Evolutionary conservation across 2,329 filamentous ascomycete species (phyloP), one percentile per base, ranked within the genome.

Genomic region (Claviceps sorghi): DNA sequence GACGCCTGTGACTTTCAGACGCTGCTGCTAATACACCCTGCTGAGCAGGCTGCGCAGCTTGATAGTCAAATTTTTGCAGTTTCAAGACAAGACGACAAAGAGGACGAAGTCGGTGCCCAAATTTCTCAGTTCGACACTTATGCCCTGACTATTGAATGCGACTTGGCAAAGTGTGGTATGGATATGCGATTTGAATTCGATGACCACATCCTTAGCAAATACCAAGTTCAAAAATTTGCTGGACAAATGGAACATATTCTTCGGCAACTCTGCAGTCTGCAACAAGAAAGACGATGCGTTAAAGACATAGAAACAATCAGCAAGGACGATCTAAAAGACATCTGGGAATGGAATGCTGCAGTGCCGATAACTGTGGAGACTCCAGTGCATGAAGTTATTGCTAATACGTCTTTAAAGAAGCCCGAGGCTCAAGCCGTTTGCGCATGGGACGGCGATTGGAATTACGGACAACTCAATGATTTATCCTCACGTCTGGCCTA

Each of bases 361-460:
- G 49, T 44, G 8, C 52, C 52, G n/a, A 38, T 40, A 48, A 42
- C 52, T 5, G 48, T 56, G 10, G 19, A 48, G 15, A 40, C 30
- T 19, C 49, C 49, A 26, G 53, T 56, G 5, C 54, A 56, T 47
- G 52, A 56, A 6, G 32, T 56, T 13, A 46, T 56, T 19, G 22
- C 6, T 4, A 26, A 17, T 5, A 38, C n/a, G 9, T 41, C 26
- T 7, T 22, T n/a, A 22, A 30, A 38, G 21, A 48, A 49, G 15
- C 55, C 55, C 15, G 22, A 52, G n/a, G 53, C 53, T 21, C 48
- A 47, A 13, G 56, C 56, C 5, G 38, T 57, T 15, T 52, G 49
- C 21, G 51, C 57, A 7, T 58, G 57, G 57, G 60, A 74, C 73
- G 51, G 76, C 70, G 60, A 67, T 66, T 55, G 68, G 68, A 52